Evolutionary conservation across 1,139 yeast genomes (phyloP).

Genomic region (Blastobotrys indianensis): DNA sequence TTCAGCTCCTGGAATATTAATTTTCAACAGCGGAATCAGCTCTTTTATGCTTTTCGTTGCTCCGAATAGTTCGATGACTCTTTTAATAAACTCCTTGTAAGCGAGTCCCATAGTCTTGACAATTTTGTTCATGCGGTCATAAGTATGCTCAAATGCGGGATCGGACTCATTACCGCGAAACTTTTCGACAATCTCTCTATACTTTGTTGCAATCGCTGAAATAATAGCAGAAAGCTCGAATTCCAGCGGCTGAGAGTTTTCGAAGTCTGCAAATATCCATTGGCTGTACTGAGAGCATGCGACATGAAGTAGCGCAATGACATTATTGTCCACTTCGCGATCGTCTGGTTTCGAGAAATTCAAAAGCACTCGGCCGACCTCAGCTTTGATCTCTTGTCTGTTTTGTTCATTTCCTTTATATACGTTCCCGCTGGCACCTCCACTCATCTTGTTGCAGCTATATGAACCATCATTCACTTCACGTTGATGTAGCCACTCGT

Average conservation of each 20-base stretch:
- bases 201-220: slow-evolving; percentile 13
- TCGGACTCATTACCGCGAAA: background rate
- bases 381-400: slow-evolving; percentile 1
- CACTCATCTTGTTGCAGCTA: background rate
- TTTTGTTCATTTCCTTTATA: background rate
- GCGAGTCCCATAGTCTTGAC: slow-evolving; percentile 18
- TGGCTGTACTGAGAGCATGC: slow-evolving; percentile 14
- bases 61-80: slow-evolving; percentile 17
- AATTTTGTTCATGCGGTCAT: slow-evolving; percentile 10
- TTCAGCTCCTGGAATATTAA: slow-evolving; percentile 9
- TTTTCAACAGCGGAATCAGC: slow-evolving; percentile 9
- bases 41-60: slow-evolving; percentile 9
- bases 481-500: background rate
- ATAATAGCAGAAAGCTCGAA: slow-evolving; percentile 16
- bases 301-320: slow-evolving; percentile 16
- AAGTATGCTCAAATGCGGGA: background rate
- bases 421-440: background rate
- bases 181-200: slow-evolving; percentile 12
- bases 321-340: slow-evolving; percentile 13
- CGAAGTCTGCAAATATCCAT: slow-evolving; percentile 15
- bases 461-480: background rate
- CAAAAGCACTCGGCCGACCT: background rate
- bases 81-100: slow-evolving; percentile 16
- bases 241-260: slow-evolving; percentile 10
- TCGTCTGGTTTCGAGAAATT: background rate